phyloP scores from a whole-genome alignment of 805 yeast species.

The Ogataea trehaloabstinens region DNA sequence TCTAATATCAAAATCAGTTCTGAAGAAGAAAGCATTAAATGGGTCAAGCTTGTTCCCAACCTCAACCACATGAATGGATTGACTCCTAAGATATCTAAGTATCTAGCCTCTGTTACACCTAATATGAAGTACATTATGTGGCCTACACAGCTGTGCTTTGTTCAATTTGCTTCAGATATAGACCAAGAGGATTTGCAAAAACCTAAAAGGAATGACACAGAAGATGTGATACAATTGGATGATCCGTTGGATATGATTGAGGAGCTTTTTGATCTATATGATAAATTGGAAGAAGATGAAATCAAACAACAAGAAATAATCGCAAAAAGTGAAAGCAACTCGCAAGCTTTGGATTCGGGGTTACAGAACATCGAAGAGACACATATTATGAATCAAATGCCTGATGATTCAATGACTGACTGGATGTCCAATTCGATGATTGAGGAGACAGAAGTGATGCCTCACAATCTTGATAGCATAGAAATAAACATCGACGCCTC shows the following conservation, averaged over 20 bases:
- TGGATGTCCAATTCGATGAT: slow-evolving; percentile 5
- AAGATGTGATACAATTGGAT: slow-evolving; percentile 10
- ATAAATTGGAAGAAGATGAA: slow-evolving; percentile 11
- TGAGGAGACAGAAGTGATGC: neutral
- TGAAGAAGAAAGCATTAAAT: slow-evolving; percentile 30
- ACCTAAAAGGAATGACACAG: slow-evolving; percentile 1
- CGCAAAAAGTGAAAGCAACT: neutral
- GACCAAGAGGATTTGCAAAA: slow-evolving; percentile 10
- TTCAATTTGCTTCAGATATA: slow-evolving; percentile 44
- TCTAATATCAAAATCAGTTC: slow-evolving; percentile 18
- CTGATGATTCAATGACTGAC: neutral
- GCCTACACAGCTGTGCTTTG: slow-evolving; percentile 68
- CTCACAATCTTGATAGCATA: neutral
- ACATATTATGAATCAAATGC: neutral
- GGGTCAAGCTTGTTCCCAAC: slow-evolving; percentile 72
- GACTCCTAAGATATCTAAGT: slow-evolving; percentile 60
- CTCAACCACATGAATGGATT: slow-evolving; percentile 65
- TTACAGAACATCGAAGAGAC: neutral
- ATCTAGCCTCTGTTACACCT: slow-evolving; percentile 33
- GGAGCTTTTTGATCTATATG: slow-evolving; percentile 25
- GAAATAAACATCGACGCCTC: slow-evolving; percentile 2
- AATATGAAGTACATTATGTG: slow-evolving; percentile 60
- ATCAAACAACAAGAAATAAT: neutral
- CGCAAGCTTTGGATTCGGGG: neutral
- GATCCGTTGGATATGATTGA: slow-evolving; percentile 29